These are phyloP conservation scores for Neckera pumila DNA, from an alignment of 225 moss, liverwort and hornwort genomes.

Conservation along the genomic window DNA sequence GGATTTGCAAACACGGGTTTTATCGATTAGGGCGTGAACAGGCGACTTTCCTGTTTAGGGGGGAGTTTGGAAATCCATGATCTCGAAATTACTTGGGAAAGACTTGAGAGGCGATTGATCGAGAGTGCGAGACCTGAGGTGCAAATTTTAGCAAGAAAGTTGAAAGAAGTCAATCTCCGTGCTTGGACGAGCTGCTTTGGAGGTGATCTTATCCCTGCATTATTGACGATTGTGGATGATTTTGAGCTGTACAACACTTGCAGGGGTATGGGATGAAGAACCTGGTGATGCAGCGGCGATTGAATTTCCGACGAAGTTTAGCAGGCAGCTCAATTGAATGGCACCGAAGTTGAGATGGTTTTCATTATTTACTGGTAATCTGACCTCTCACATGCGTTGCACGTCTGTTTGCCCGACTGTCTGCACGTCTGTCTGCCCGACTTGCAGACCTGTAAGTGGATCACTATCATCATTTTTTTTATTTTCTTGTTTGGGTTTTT, in stretches of 20 bases:
- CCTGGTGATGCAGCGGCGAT: background rate
- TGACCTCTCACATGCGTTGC: slow-evolving; percentile 64
- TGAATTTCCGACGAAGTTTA: background rate
- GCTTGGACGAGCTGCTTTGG: background rate
- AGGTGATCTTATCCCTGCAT: background rate
- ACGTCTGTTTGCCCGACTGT: too few relatives aligned
- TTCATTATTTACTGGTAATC: background rate
- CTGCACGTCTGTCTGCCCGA: slow-evolving; percentile 70
- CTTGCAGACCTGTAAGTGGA: slow-evolving; percentile 60
- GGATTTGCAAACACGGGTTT: background rate
- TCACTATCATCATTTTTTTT: background rate
- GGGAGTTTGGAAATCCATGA: background rate
- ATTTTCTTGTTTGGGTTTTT: background rate
- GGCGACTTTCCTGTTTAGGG: background rate
- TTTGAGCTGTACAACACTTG: background rate
- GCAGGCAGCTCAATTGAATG: background rate
- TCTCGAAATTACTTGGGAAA: background rate
- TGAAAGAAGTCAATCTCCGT: background rate
- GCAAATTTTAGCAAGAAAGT: background rate
- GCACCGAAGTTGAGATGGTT: background rate
- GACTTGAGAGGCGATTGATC: background rate
- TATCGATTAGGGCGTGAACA: background rate
- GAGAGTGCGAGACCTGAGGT: background rate
- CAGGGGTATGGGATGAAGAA: background rate
- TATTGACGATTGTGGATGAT: background rate